phyloP scores from a whole-genome alignment of 2,329 filamentous ascomycete genomes.

The Stagonosporopsis tanaceti region DNA sequence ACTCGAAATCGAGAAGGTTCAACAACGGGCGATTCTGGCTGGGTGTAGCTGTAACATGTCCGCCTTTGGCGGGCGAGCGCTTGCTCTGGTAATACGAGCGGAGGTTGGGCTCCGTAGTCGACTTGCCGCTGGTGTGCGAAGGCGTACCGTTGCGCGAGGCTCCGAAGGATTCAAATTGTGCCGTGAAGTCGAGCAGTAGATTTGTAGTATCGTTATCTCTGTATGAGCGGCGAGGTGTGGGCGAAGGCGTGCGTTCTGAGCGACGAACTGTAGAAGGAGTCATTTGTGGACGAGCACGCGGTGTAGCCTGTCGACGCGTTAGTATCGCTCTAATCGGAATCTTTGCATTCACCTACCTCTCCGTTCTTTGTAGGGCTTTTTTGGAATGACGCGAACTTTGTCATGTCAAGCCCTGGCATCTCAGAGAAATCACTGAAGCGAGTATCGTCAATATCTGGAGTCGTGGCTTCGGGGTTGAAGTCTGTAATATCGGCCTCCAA shows the following conservation, averaged over 20 bases:
- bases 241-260: constrained; percentile 55
- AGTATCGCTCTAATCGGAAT: not conserved
- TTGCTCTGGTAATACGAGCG: constrained; percentile 45
- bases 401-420: constrained; percentile 78
- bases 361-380: constrained; percentile 52
- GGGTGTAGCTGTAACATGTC: constrained; percentile 41
- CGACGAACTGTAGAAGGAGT: constrained; percentile 62
- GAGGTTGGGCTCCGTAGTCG: constrained; percentile 61
- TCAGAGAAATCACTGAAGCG: constrained; percentile 89
- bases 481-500: constrained; percentile 40
- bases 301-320: constrained; percentile 36
- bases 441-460: constrained; percentile 67
- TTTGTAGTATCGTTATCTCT: constrained; percentile 72
- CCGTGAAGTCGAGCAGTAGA: constrained; percentile 86
- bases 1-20: constrained; percentile 78
- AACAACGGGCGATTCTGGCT: constrained; percentile 43
- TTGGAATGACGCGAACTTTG: constrained; percentile 77
- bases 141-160: constrained; percentile 51
- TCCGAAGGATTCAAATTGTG: constrained; percentile 70
- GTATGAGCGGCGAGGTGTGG: constrained; percentile 62
- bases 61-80: constrained; percentile 43
- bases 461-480: constrained; percentile 44
- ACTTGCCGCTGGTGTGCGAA: constrained; percentile 55
- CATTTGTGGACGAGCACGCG: constrained; percentile 47
- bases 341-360: constrained; percentile 26